Base-by-base conservation (phyloP, 805 yeast genomes). In the Alloascoidea hylecoeti region DNA sequence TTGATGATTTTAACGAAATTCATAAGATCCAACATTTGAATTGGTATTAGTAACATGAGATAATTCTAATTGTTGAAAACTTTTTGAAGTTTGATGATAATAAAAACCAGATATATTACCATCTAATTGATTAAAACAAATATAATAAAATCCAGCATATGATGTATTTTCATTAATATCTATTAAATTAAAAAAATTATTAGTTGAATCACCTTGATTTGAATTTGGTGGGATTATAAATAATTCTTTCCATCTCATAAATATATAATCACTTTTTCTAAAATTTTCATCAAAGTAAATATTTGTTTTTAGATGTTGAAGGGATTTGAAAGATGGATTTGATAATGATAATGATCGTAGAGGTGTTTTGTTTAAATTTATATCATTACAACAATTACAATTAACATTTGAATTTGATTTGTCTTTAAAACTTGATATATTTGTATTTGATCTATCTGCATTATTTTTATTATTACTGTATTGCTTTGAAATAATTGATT, bases 181-280 rank as follows among this genome's bases (percentile, higher is more conserved):
- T 13, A 78, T 60, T 40, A 60, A 57, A 18, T 85, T 23, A 23
- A 9, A n/a, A 23, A 9, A 9, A n/a, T 23, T 23, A 23, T 23
- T 23, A 23, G 9, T 9, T 9, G 9, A 9, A n/a, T 23, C 9
- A n/a, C 13, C 13, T 9, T 9, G 75, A 57, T 85, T 94, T 0
- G 95, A 94, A 5, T 81, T 76, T 42, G 86, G 58, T n/a, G n/a
- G n/a, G n/a, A n/a, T n/a, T n/a, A n/a, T n/a, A 50, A 85, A 85
- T 49, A 76, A 72, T 56, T 88, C 97, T 58, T 88, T 88, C 97
- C 97, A 88, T 47, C 96, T 68, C 96, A 88, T 88, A 53, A 75
- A 88, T 4, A 88, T 57, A 48, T 61, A 68, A 41, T 75, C 67
- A 43, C 65, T 58, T 36, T 61, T 23, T 23, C n/a, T n/a, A 23